A percentile compares a stretch with the other conserved stretches of the same genome.
These are phyloP conservation scores for Leucocoprinus birnbaumii DNA, from an alignment of 768 basidiomycete genomes.

Conservation along the genomic window DNA sequence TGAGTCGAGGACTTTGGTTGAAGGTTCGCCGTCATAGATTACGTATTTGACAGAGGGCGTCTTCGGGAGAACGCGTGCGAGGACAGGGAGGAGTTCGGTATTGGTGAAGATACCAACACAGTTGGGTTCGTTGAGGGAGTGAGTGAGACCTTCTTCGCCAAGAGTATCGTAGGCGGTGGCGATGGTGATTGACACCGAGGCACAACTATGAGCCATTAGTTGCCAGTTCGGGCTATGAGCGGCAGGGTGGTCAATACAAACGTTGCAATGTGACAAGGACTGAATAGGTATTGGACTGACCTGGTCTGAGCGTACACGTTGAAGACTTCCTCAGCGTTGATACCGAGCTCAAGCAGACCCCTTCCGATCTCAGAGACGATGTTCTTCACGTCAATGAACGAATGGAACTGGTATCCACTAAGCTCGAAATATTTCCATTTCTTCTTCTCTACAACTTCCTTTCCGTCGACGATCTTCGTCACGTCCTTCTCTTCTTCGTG, in stretches of 20 bases:
- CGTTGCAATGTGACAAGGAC: not conserved
- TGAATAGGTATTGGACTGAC: no score
- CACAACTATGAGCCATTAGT: constrained; percentile 79
- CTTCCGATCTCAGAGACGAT: constrained; percentile 63
- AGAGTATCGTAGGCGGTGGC: constrained; percentile 97
- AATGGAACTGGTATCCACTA: constrained; percentile 82
- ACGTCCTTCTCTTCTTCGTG: constrained; percentile 90
- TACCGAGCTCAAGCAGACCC: constrained; percentile 69
- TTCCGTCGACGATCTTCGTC: constrained; percentile 78
- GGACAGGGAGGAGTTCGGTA: constrained; percentile 79
- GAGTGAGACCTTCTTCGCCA: constrained; percentile 81
- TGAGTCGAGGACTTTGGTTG: constrained; percentile 50
- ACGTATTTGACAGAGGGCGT: constrained; percentile 77
- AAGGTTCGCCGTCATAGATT: constrained; percentile 80
- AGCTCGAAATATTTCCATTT: constrained; percentile 96
- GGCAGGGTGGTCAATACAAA: not conserved
- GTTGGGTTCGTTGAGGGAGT: constrained; percentile 83
- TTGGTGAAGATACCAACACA: constrained; percentile 90
- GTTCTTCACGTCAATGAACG: constrained; percentile 68
- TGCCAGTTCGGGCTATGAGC: constrained; percentile 65
- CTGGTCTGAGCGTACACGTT: constrained; percentile 90
- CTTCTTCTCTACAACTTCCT: constrained; percentile 85
- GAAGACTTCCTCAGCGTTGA: constrained; percentile 71
- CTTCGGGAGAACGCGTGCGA: constrained; percentile 66
- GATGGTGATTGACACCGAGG: constrained; percentile 73